Evolutionary conservation across 2,329 filamentous ascomycete genomes (phyloP).

Genomic region (Clonostachys rosea): DNA sequence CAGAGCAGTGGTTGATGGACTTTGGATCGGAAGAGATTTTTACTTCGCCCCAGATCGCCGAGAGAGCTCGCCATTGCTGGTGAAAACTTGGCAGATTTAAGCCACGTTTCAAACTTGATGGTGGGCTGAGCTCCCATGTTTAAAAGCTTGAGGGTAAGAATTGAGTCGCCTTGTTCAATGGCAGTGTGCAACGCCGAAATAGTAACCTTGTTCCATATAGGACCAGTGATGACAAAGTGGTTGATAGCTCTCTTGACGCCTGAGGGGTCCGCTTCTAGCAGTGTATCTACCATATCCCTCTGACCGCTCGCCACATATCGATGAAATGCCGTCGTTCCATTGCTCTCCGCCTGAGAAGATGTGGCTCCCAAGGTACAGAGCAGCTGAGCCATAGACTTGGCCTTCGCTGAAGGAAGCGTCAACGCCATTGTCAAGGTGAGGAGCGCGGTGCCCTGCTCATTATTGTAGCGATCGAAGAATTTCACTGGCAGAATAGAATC

Average conservation of each 20-base stretch:
- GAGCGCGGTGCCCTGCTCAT: conserved; percentile 53
- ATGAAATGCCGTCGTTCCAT: conserved; percentile 62
- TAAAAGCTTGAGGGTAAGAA: conserved; percentile 56
- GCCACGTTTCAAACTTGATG: conserved; percentile 60
- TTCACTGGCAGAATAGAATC: conserved; percentile 75
- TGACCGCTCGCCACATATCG: conserved; percentile 52
- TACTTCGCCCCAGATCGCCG: conserved; percentile 39
- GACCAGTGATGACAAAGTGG: conserved; percentile 45
- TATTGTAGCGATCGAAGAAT: conserved; percentile 42
- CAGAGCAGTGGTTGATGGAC: conserved; percentile 62
- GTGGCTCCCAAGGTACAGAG: conserved; percentile 69
- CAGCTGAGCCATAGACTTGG: conserved; percentile 58
- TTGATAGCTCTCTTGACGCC: conserved; percentile 62
- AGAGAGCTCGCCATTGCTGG: conserved; percentile 24
- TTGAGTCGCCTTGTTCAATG: conserved; percentile 44
- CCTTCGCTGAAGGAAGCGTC: conserved; percentile 56
- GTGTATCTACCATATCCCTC: conserved; percentile 37
- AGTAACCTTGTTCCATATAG: conserved; percentile 23
- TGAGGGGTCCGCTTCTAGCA: conserved; percentile 53
- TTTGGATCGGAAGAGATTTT: conserved; percentile 36
- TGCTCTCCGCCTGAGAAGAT: conserved; percentile 65
- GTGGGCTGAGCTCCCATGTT: conserved; percentile 54
- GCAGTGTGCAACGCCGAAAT: conserved; percentile 54
- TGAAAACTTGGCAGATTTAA: conserved; percentile 48
- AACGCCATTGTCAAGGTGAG: conserved; percentile 67